Percentiles rank a stretch among this genome's conserved stretches.
These are phyloP conservation scores for Neofusicoccum sp. DNA, from an alignment of 2,329 filamentous ascomycete genomes.

Conservation along the genomic window DNA sequence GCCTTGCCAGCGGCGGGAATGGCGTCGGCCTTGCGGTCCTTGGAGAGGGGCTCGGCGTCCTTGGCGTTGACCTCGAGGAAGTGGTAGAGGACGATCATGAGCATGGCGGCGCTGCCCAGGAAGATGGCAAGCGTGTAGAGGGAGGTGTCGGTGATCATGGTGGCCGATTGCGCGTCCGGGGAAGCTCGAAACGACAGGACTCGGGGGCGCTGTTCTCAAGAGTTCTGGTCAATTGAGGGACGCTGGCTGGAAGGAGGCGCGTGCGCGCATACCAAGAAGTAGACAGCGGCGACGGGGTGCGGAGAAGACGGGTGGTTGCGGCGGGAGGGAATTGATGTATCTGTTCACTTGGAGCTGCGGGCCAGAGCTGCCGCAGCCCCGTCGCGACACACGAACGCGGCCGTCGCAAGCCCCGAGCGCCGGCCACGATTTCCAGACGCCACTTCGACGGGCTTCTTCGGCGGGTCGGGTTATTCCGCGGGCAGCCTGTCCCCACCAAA, in stretches of 20 bases:
- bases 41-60: slow-evolving; percentile 45
- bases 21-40: slow-evolving; percentile 35
- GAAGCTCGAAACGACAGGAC: neutral
- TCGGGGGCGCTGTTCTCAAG: neutral
- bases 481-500: slow-evolving; percentile 2
- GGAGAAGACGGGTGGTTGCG: neutral
- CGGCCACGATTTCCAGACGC: slow-evolving; percentile 10
- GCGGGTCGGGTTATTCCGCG: slow-evolving; percentile 10
- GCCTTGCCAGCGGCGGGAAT: slow-evolving; percentile 33
- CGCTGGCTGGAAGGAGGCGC: neutral
- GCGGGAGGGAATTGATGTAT: slow-evolving; percentile 15
- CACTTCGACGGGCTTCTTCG: neutral
- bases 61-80: slow-evolving; percentile 94
- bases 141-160: slow-evolving; percentile 91
- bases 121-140: slow-evolving; percentile 93
- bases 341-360: slow-evolving; percentile 19
- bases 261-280: neutral
- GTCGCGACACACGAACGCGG: neutral
- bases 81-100: slow-evolving; percentile 92
- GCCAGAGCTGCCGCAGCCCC: slow-evolving; percentile 1
- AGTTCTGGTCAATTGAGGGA: neutral
- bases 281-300: neutral
- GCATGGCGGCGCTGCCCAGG: slow-evolving; percentile 85
- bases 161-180: slow-evolving; percentile 34
- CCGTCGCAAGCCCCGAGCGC: slow-evolving; percentile 2